Base-by-base conservation (phyloP, 257 asterid species). In the Paraleonurus japonicus region DNA sequence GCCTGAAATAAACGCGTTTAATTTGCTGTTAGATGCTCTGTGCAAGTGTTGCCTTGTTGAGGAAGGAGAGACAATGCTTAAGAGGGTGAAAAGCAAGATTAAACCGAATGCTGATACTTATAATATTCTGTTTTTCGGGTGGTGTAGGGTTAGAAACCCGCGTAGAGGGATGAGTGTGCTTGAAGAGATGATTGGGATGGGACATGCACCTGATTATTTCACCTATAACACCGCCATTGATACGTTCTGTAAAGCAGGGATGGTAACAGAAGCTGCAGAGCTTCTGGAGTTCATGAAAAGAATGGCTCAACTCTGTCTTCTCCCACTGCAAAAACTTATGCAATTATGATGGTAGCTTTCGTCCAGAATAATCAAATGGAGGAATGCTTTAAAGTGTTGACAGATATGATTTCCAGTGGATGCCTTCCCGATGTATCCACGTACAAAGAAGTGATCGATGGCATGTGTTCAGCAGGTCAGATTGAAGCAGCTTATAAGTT, bases 351-450 rank as follows among this genome's bases (percentile, higher is more conserved):
- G 61, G 74, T 85, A 67, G 95, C 99, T 5, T 82, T 94, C 54
- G 84, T 78, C 43, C 89, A 84, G 74, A 89, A 78, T 22, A 96
- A 89, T 69, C 76, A 82, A 68, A 83, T 94, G 86, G 96, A 85
- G 5, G 95, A 86, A 51, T 89, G 84, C 81, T 88, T 81, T 64
- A 62, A 82, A 67, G 64, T 88, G 66, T 72, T 94, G 1, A 75
- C 75, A 35, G 95, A 91, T 69, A 88, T 94, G 99, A 83, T 85
- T 62, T 72, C 27, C 15, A 91, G 86, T 13, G 99, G 99, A 27
- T 89, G 91, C 76, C 87, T 94, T 59, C 99, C 97, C 2, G 99
- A 94, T 65, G 96, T 94, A n/a, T 79, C 90, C 5, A 94, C 99
- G 0, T 91, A 86, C 87, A 91, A 84, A 78, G 97, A 89, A 69